These are phyloP conservation scores for Suillus ampliporus DNA, from an alignment of 768 basidiomycete genomes.

Conservation along the genomic window DNA sequence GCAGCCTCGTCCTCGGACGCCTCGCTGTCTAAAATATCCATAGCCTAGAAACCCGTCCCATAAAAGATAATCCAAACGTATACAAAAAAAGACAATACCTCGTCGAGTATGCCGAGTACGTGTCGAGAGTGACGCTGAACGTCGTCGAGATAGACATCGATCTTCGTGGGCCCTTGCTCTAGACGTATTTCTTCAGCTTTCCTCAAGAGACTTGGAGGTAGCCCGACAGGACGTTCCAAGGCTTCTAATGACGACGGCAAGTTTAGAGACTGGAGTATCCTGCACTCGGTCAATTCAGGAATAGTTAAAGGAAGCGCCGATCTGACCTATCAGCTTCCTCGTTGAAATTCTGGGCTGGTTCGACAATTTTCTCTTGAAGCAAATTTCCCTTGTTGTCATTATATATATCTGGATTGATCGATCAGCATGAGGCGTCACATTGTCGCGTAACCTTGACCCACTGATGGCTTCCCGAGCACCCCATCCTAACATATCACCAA, in stretches of 20 bases:
- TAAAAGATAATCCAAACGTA: conserved; percentile 5
- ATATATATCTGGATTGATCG: conserved; percentile 69
- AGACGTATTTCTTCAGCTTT: conserved; percentile 86
- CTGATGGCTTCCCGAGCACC: conserved; percentile 90
- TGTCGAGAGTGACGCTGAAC: conserved; percentile 68
- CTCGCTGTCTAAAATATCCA: conserved; percentile 91
- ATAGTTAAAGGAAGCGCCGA: background rate
- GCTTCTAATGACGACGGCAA: conserved; percentile 89
- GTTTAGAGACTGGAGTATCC: conserved; percentile 71
- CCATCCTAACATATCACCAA: conserved; percentile 80
- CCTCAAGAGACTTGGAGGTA: conserved; percentile 85
- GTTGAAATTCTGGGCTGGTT: conserved; percentile 66
- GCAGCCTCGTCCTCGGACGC: conserved; percentile 82
- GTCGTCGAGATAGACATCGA: conserved; percentile 75
- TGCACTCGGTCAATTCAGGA: conserved; percentile 33
- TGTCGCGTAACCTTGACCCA: conserved; percentile 43
- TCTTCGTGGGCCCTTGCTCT: conserved; percentile 74
- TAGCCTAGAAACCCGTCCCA: conserved; percentile 55
- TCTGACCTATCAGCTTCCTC: conserved; percentile 64
- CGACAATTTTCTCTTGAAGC: conserved; percentile 68
- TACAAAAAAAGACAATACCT: conserved; percentile 54
- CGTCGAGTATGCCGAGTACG: conserved; percentile 68
- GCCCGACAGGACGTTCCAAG: conserved; percentile 81
- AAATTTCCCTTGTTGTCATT: conserved; percentile 78
- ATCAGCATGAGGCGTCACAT: conserved; percentile 4